These are phyloP conservation scores for Mariannaea elegans DNA, from an alignment of 2,329 filamentous ascomycete genomes.

Conservation along the genomic window DNA sequence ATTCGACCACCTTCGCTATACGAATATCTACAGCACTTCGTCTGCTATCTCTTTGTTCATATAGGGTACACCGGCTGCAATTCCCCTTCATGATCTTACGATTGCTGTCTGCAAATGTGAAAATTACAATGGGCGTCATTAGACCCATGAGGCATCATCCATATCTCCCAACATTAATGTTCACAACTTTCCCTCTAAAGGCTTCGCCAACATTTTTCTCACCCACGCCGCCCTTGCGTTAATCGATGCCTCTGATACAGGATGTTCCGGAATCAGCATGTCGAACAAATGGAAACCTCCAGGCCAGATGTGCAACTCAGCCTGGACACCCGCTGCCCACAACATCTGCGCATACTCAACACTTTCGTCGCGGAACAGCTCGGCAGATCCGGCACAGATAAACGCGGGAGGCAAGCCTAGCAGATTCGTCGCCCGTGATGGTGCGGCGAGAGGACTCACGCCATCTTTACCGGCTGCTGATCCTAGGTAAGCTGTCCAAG, in stretches of 20 bases:
- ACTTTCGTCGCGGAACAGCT: conserved; percentile 54
- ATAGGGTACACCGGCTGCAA: too few species aligned
- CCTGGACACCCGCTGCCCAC: conserved; percentile 50
- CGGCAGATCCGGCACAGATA: conserved; percentile 53
- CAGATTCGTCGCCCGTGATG: conserved; percentile 47
- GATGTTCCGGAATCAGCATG: conserved; percentile 24
- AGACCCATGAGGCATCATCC: too few species aligned
- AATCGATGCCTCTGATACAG: conserved; percentile 20
- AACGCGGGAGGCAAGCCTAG: conserved; percentile 53
- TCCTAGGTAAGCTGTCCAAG: conserved; percentile 53
- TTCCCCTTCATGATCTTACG: too few species aligned
- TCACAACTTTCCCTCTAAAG: conserved; percentile 17
- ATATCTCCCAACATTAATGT: neutral
- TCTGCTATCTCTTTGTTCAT: too few species aligned
- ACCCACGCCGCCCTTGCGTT: conserved; percentile 27
- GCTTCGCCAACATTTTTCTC: conserved; percentile 18
- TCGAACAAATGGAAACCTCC: conserved; percentile 54
- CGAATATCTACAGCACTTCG: too few species aligned
- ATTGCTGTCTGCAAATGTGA: too few species aligned
- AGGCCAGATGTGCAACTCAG: conserved; percentile 55
- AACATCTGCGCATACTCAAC: conserved; percentile 51
- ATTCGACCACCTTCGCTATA: too few species aligned
- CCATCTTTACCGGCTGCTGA: conserved; percentile 42
- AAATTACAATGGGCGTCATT: too few species aligned
- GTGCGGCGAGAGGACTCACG: conserved; percentile 48